Percentiles rank a stretch among this genome's conserved stretches.
Conservation (phyloP, 1,139 yeast species). For the Suhomyces ambrosiae region DNA sequence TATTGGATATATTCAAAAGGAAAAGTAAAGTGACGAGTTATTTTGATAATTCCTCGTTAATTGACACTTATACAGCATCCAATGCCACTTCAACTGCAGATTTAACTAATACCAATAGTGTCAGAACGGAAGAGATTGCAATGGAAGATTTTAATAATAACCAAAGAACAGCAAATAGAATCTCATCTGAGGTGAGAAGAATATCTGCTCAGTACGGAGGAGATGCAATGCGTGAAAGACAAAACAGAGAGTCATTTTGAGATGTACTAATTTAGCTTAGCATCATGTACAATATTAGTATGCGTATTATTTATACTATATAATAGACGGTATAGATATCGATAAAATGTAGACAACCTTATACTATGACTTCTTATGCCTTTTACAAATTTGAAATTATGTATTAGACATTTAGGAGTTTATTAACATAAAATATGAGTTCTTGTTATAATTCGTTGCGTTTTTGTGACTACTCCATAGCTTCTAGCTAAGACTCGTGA, state of each 20-base stretch:
- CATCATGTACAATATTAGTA: background rate
- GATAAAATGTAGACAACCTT: background rate
- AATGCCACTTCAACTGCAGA: constrained; percentile 13
- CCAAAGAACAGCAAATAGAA: constrained; percentile 25
- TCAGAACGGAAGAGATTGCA: constrained; percentile 53
- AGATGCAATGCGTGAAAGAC: background rate
- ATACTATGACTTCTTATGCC: no score
- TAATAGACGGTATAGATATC: background rate
- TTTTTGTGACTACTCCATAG: no score
- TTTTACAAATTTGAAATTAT: no score
- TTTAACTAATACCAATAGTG: constrained; percentile 11
- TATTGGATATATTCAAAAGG: constrained; percentile 31
- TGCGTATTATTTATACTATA: no score
- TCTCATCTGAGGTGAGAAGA: constrained; percentile 28
- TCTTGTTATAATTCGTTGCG: no score
- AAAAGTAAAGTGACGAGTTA: constrained; percentile 27
- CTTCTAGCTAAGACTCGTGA: no score
- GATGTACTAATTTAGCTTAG: background rate
- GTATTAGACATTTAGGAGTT: no score
- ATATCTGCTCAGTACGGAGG: constrained; percentile 13
- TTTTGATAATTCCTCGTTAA: constrained; percentile 34
- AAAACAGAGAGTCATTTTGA: background rate
- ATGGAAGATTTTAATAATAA: constrained; percentile 45
- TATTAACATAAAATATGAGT: no score
- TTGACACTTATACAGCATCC: constrained; percentile 29